Evolutionary conservation across 2,329 filamentous ascomycete species (phyloP), one percentile per base, ranked within the genome.

Genomic region (Zymoseptoria brevis): DNA sequence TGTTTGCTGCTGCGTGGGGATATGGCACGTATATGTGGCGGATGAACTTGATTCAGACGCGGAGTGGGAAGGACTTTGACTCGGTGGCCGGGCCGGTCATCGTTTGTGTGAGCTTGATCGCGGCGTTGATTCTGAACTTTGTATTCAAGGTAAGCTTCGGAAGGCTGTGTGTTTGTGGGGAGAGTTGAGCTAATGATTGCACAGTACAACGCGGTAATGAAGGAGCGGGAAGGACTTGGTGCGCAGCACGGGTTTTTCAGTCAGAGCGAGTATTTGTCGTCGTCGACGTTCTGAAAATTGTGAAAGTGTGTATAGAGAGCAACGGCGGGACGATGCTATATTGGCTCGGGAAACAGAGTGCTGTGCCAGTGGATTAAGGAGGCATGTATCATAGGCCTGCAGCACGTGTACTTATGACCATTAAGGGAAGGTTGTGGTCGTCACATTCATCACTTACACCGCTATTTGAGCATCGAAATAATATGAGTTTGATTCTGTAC

Each of bases 51-150:
- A 99, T 99, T 70, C 74, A 87, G 48, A 84, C 90, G 73, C 80
- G 94, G 64, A 96, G 90, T 69, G 91, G 90, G 8, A 93, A 88
- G 74, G 92, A 97, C 68, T 95, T 99, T 74, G 93, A 99, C 74
- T 94, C 91, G 67, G 78, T 93, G 69, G 75, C 90, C 60, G 94
- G 94, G 0, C 94, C 94, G 0, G 75, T 96, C 57, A 81, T 95
- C 8, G 87, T 97, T 50, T 94, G 89, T 69, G 75, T 87, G 45
- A 89, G 91, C 3, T 73, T 99, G 71, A 87, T 89, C 63, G 70
- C 87, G 54, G 91, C 92, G 6, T 75, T 99, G 70, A 80, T 90
- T 60, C 72, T 96, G 67, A 99, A 99, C 73, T 96, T 97, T 77
- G 83, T 82, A 22, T 90, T 97, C 73, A 91, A 93, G 80, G 22